These are phyloP conservation scores for Fomes fomentarius DNA, from an alignment of 1,284 basidiomycete genomes.

Conservation along the genomic window DNA sequence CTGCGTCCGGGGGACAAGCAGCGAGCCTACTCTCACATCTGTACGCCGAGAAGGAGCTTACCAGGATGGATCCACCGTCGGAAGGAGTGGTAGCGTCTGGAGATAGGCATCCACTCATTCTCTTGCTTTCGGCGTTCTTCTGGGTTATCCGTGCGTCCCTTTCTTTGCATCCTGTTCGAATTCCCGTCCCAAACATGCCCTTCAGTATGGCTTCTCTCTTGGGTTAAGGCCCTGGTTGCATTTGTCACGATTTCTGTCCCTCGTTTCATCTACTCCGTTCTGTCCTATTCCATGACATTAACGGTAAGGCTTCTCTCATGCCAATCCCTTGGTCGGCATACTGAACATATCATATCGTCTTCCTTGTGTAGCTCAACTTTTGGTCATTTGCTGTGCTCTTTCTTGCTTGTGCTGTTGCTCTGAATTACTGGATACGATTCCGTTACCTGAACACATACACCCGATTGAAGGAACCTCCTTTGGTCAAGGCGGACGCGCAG, in stretches of 20 bases:
- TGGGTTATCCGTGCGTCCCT: constrained; percentile 74
- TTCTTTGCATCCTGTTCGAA: not conserved
- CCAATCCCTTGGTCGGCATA: not conserved
- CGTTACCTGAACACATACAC: constrained; percentile 80
- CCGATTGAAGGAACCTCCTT: constrained; percentile 83
- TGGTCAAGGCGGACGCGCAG: constrained; percentile 77
- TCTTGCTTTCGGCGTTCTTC: constrained; percentile 81
- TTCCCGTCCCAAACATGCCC: not conserved
- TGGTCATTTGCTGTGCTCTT: constrained; percentile 86
- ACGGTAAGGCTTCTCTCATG: constrained; percentile 51
- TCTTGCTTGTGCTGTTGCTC: constrained; percentile 59
- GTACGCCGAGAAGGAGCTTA: too few species aligned
- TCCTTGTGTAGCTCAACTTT: constrained; percentile 71
- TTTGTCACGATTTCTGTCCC: constrained; percentile 85
- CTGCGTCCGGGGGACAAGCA: not conserved
- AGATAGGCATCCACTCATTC: constrained; percentile 65
- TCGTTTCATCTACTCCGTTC: constrained; percentile 71
- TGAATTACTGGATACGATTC: constrained; percentile 87
- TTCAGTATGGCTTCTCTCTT: constrained; percentile 81
- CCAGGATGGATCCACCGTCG: constrained; percentile 19
- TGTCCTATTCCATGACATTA: constrained; percentile 89
- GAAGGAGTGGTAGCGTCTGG: constrained; percentile 7
- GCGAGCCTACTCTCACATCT: not conserved
- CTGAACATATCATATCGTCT: not conserved
- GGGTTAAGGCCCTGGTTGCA: constrained; percentile 69